phyloP scores from a whole-genome alignment of 352 stramenopile species.

The Aphanomyces euteiches region DNA sequence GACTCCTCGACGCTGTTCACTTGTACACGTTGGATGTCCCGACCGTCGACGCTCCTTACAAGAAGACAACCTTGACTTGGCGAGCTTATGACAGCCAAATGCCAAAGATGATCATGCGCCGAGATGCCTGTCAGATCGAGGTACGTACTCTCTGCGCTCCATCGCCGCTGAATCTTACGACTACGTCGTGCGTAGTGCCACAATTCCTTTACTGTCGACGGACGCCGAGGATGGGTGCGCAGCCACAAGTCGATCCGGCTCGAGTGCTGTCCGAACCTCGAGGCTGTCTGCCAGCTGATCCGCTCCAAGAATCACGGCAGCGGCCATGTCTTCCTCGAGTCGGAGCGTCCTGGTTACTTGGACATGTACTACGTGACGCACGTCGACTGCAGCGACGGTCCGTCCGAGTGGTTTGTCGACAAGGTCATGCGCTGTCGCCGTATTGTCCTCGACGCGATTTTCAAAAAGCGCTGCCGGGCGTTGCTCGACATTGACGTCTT shows the following conservation, averaged over 20 bases:
- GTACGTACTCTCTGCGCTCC: neutral
- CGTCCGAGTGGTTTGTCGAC: neutral
- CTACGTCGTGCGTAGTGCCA: neutral
- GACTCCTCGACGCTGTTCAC: neutral
- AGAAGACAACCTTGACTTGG: neutral
- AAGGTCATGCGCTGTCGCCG: neutral
- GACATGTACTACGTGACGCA: conserved; percentile 59
- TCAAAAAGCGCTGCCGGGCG: neutral
- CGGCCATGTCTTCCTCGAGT: conserved; percentile 71
- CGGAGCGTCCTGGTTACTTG: conserved; percentile 49
- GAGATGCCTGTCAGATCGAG: neutral
- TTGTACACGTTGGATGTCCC: neutral
- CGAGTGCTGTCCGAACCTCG: conserved; percentile 50
- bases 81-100: conserved; percentile 1
- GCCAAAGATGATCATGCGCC: neutral
- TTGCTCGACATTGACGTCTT: conserved; percentile 4
- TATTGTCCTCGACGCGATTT: neutral
- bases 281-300: conserved; percentile 45
- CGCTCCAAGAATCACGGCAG: conserved; percentile 64
- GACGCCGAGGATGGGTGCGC: conserved; percentile 62
- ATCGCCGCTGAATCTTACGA: neutral
- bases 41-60: neutral
- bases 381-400: conserved; percentile 38
- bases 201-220: conserved; percentile 4
- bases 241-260: conserved; percentile 67